phyloP scores from a whole-genome alignment of 306 rosid species.

The Arachis hypogaea region DNA sequence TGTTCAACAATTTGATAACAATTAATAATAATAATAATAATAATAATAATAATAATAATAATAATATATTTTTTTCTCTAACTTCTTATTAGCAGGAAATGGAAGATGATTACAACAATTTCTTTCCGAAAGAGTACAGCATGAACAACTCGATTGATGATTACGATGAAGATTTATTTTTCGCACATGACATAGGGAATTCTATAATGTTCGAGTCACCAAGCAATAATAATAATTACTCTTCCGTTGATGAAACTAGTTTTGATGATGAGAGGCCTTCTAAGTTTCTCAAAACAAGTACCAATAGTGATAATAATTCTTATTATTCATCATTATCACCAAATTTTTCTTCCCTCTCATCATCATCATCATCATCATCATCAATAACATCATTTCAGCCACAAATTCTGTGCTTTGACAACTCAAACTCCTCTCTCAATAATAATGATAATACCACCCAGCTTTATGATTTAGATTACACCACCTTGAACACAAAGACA shows the following conservation, averaged over 20 bases:
- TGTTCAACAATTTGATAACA: not conserved
- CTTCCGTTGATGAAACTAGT: not conserved
- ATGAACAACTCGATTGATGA: constrained; percentile 43
- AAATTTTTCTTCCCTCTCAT: constrained; percentile 31
- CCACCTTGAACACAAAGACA: constrained; percentile 41
- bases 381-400: constrained; percentile 46
- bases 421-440: constrained; percentile 33
- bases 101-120: constrained; percentile 44
- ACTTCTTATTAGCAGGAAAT: constrained; percentile 21
- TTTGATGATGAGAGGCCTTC: not conserved
- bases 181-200: constrained; percentile 44
- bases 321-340: constrained; percentile 22
- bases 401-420: constrained; percentile 65
- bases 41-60: too few relatives aligned
- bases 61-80: too few relatives aligned
- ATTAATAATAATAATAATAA: too few relatives aligned
- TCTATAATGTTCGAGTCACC: too few relatives aligned
- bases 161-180: constrained; percentile 35
- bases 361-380: constrained; percentile 37
- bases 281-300: not conserved
- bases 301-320: not conserved
- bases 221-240: too few relatives aligned
- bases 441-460: not conserved
- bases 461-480: constrained; percentile 27
- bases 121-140: constrained; percentile 30